A percentile compares a stretch with the other conserved stretches of the same genome.
These are phyloP conservation scores for Nadsonia commutata DNA, from an alignment of 1,139 yeast genomes.

Conservation along the genomic window DNA sequence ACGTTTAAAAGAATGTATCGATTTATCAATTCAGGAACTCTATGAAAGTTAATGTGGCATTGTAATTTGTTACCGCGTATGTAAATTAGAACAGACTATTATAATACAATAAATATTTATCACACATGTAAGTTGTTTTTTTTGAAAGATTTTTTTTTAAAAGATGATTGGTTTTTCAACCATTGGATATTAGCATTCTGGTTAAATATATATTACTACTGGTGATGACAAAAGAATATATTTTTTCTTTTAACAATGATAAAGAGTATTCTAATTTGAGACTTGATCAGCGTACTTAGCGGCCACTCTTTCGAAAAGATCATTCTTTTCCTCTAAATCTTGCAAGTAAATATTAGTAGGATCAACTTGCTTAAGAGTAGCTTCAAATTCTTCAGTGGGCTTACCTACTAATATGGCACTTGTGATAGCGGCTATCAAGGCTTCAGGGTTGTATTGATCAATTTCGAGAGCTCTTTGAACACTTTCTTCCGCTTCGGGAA, in stretches of 20 bases:
- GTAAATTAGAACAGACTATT: too few relatives aligned
- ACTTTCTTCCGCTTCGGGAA: slow-evolving; percentile 33
- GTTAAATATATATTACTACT: too few relatives aligned
- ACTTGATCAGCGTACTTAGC: slow-evolving; percentile 30
- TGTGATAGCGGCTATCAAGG: slow-evolving; percentile 44
- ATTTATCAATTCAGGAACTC: background rate
- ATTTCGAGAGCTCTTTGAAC: slow-evolving; percentile 30
- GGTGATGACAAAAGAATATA: too few relatives aligned
- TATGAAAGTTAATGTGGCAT: background rate
- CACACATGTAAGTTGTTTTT: too few relatives aligned
- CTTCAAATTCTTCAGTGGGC: slow-evolving; percentile 29
- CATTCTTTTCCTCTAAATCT: slow-evolving; percentile 39
- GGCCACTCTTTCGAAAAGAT: slow-evolving; percentile 42
- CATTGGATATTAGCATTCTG: too few relatives aligned
- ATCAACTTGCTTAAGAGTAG: slow-evolving; percentile 28
- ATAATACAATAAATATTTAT: too few relatives aligned
- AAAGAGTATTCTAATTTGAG: too few relatives aligned
- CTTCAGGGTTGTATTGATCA: slow-evolving; percentile 32
- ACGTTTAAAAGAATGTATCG: background rate
- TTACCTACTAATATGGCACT: slow-evolving; percentile 35
- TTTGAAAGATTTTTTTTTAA: too few relatives aligned
- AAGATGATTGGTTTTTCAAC: too few relatives aligned
- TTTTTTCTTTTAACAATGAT: too few relatives aligned
- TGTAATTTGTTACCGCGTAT: too few relatives aligned
- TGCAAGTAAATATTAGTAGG: slow-evolving; percentile 37